Conservation (phyloP, 1,284 basidiomycete species). For the Takashimella tepidaria region DNA sequence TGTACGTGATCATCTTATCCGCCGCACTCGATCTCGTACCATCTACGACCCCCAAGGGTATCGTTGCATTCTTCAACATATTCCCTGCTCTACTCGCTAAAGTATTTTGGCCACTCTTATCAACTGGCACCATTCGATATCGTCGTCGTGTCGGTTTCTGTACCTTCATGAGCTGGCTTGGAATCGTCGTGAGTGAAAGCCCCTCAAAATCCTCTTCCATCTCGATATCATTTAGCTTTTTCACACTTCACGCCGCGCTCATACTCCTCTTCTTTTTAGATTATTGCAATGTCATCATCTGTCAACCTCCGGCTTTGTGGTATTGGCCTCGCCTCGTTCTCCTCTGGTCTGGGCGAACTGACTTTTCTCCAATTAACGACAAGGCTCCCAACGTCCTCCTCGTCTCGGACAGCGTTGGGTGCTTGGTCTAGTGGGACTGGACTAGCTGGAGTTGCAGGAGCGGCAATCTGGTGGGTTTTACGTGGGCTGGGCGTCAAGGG, state of each 20-base stretch:
- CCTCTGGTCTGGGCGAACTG: slow-evolving; percentile 86
- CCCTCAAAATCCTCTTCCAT: background rate
- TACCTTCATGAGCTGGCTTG: slow-evolving; percentile 63
- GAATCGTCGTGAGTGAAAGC: slow-evolving; percentile 66
- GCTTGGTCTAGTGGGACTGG: slow-evolving; percentile 88
- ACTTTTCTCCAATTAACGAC: slow-evolving; percentile 93
- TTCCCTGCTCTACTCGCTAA: slow-evolving; percentile 76
- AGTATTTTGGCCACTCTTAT: slow-evolving; percentile 85
- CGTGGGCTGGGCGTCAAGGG: slow-evolving; percentile 74
- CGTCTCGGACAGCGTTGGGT: slow-evolving; percentile 52
- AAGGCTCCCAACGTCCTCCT: slow-evolving; percentile 48
- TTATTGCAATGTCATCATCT: slow-evolving; percentile 69
- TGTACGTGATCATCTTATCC: slow-evolving; percentile 93
- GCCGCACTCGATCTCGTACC: slow-evolving; percentile 93
- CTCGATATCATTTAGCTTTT: background rate
- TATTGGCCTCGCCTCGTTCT: slow-evolving; percentile 84
- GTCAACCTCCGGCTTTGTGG: slow-evolving; percentile 72
- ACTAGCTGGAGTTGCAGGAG: slow-evolving; percentile 86
- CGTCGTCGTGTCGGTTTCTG: slow-evolving; percentile 68
- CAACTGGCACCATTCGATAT: slow-evolving; percentile 77
- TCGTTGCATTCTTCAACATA: slow-evolving; percentile 89
- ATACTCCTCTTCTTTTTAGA: slow-evolving; percentile 50
- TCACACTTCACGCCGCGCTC: too few relatives aligned
- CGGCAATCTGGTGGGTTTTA: slow-evolving; percentile 91
- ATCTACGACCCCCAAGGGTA: slow-evolving; percentile 75